Conservation (phyloP, 352 stramenopile species). For the Phytopythium helicoides region DNA sequence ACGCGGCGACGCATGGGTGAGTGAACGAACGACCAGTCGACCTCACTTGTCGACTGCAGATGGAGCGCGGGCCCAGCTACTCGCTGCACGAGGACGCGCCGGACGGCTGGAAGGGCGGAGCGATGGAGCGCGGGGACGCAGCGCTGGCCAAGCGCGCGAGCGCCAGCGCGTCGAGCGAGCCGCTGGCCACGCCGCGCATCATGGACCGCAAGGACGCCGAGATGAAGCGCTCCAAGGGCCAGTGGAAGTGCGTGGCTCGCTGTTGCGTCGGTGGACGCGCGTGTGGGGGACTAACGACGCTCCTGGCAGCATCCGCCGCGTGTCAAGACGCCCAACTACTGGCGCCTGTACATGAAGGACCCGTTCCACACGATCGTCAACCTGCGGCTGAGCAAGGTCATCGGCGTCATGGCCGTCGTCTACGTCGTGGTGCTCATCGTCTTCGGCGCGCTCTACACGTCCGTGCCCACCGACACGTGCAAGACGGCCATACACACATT, state of each 20-base stretch:
- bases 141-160: constrained; percentile 14
- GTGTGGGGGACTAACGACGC: constrained; percentile 2
- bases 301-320: constrained; percentile 61
- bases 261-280: neutral
- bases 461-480: constrained; percentile 50
- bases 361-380: constrained; percentile 85
- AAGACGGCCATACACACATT: constrained; percentile 66
- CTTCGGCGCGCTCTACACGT: constrained; percentile 78
- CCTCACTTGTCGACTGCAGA: constrained; percentile 5
- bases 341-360: constrained; percentile 81
- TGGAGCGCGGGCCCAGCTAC: constrained; percentile 48
- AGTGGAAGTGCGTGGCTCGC: constrained; percentile 63
- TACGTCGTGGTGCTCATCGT: constrained; percentile 66
- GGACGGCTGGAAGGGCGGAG: constrained; percentile 7
- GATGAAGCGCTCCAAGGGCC: constrained; percentile 67
- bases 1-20: neutral
- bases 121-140: constrained; percentile 15
- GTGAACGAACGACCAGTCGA: neutral
- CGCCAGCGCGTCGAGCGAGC: constrained; percentile 8
- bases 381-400: constrained; percentile 77
- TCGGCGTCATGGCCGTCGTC: constrained; percentile 31
- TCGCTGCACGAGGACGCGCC: constrained; percentile 42
- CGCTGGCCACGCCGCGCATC: constrained; percentile 48
- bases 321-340: constrained; percentile 75
- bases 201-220: constrained; percentile 69